phyloP scores from a whole-genome alignment of 2,329 filamentous ascomycete species.

The Aurifilum marmelostoma region DNA sequence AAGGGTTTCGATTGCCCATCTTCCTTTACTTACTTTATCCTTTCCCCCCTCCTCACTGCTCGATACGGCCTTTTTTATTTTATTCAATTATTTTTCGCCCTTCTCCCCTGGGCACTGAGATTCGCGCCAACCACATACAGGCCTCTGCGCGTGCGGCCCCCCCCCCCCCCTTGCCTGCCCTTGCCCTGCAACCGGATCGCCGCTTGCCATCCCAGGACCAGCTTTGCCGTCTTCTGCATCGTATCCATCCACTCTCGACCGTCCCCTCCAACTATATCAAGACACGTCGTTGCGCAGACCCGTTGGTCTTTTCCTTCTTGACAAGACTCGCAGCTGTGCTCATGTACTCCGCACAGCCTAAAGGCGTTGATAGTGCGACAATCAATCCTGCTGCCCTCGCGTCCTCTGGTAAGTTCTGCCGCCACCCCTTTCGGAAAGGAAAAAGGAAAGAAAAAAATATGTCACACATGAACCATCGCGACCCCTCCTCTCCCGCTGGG shows the following conservation, averaged over 20 bases:
- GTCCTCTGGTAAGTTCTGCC: conserved; percentile 66
- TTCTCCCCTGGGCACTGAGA: conserved; percentile 33
- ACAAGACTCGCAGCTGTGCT: conserved; percentile 45
- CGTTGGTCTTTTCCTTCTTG: conserved; percentile 42
- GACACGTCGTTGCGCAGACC: conserved; percentile 62
- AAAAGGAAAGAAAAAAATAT: not conserved
- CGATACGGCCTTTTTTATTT: conserved; percentile 31
- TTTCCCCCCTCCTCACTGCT: conserved; percentile 34
- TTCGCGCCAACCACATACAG: conserved; percentile 57
- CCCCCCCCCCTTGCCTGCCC: conserved; percentile 32
- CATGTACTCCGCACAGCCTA: conserved; percentile 66
- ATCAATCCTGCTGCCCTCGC: conserved; percentile 90
- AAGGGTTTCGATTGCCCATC: conserved; percentile 30
- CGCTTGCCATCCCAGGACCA: conserved; percentile 41
- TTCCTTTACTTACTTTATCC: conserved; percentile 22
- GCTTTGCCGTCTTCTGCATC: conserved; percentile 36
- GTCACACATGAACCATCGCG: conserved; percentile 30
- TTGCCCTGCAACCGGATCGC: not conserved
- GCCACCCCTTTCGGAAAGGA: conserved; percentile 16
- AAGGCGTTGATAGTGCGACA: conserved; percentile 81
- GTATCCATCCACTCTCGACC: conserved; percentile 32
- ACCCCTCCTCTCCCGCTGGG: conserved; percentile 26
- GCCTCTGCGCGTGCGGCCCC: conserved; percentile 36
- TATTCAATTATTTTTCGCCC: not conserved
- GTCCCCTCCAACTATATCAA: conserved; percentile 60